Evolutionary conservation across 2,329 filamentous ascomycete genomes (phyloP).

Genomic region (Acarospora socialis): DNA sequence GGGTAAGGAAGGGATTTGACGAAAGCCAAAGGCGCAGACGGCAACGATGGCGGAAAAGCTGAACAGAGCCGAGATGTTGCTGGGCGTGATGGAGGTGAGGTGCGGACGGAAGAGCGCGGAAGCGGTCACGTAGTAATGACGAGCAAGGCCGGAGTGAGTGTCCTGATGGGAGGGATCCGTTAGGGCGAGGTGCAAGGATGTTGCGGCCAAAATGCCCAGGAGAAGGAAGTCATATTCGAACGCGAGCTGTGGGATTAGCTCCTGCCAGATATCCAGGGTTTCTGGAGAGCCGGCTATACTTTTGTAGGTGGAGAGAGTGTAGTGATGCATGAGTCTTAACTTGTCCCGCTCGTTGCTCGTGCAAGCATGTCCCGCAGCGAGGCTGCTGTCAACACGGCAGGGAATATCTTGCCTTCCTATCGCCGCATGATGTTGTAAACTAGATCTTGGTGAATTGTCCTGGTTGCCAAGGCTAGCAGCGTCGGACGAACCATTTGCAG

Average conservation of each 20-base stretch:
- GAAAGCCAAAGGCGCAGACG: conserved; percentile 12
- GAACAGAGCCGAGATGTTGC: conserved; percentile 13
- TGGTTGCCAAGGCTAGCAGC: not conserved
- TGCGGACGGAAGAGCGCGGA: conserved; percentile 7
- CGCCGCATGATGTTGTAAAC: too few relatives aligned
- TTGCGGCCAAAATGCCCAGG: conserved; percentile 13
- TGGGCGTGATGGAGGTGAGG: conserved; percentile 8
- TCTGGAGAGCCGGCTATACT: conserved; percentile 11
- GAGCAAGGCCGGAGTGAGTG: conserved; percentile 8
- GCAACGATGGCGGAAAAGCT: conserved; percentile 12
- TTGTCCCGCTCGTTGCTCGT: conserved; percentile 8
- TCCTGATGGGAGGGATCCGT: conserved; percentile 7
- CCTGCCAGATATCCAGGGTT: conserved; percentile 10
- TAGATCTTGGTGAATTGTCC: not conserved
- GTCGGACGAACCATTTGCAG: conserved; percentile 5
- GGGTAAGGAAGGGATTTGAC: conserved; percentile 9
- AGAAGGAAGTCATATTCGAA: conserved; percentile 13
- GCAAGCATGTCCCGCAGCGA: not conserved
- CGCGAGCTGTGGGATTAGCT: conserved; percentile 9
- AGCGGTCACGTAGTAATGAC: conserved; percentile 11
- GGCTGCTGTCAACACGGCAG: not conserved
- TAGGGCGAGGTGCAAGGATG: conserved; percentile 10
- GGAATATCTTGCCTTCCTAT: too few relatives aligned
- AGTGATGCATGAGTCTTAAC: conserved; percentile 13
- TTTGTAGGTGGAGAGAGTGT: conserved; percentile 11